These are phyloP conservation scores for Euphrasia confusa DNA, from an alignment of 257 asterid genomes.

Conservation along the genomic window DNA sequence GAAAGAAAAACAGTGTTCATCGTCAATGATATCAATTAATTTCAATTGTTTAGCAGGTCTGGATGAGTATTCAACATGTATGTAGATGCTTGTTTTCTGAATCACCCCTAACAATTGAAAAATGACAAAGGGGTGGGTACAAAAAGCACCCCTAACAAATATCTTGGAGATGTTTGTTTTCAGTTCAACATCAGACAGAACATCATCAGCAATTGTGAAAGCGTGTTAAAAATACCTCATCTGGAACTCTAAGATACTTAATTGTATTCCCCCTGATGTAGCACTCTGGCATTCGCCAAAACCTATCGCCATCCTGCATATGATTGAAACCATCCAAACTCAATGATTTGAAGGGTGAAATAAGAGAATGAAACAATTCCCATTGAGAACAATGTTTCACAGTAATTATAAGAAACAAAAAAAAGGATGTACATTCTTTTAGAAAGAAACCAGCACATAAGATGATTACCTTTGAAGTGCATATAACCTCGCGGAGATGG, in stretches of 20 bases:
- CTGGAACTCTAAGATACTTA: conserved; percentile 88
- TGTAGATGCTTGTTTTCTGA: background rate
- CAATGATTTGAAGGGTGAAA: conserved; percentile 9
- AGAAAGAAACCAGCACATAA: too few species aligned
- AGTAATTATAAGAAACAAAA: too few species aligned
- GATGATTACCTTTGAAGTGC: conserved; percentile 77
- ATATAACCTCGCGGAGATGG: conserved; percentile 97
- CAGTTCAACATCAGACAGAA: too few species aligned
- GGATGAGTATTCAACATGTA: background rate
- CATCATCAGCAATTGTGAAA: background rate
- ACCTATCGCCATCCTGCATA: conserved; percentile 90
- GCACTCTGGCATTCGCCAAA: conserved; percentile 99
- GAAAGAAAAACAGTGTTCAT: background rate
- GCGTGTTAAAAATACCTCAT: conserved; percentile 51
- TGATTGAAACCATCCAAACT: conserved; percentile 10
- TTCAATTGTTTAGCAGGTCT: too few species aligned
- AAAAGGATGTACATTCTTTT: too few species aligned
- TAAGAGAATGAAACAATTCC: background rate
- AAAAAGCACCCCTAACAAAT: background rate
- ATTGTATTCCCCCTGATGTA: conserved; percentile 62
- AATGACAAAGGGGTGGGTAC: background rate
- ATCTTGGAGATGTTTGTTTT: too few species aligned
- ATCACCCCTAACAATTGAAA: too few species aligned
- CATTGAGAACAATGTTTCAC: too few species aligned
- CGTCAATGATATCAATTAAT: background rate